Conservation (phyloP, 2,329 filamentous ascomycete species). For the Paraphaeosphaeria sporulosa region DNA sequence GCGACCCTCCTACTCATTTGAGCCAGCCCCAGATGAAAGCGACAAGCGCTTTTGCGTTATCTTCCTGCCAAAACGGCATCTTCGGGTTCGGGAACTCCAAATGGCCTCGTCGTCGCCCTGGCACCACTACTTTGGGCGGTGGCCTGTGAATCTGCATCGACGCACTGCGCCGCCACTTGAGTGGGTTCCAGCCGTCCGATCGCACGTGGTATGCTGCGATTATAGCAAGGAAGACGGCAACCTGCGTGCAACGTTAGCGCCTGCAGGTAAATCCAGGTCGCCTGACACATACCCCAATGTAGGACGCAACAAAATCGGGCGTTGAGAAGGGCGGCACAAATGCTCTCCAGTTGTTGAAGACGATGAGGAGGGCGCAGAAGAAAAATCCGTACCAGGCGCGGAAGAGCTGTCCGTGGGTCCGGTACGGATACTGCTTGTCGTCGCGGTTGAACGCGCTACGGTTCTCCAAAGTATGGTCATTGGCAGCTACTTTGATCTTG, state of each 20-base stretch:
- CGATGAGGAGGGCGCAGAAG: conserved; percentile 33
- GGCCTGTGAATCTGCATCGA: conserved; percentile 40
- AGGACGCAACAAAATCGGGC: conserved; percentile 29
- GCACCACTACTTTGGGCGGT: conserved; percentile 36
- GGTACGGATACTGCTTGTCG: conserved; percentile 39
- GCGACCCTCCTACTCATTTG: conserved; percentile 25
- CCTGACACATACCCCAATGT: conserved; percentile 31
- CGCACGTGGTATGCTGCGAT: conserved; percentile 35
- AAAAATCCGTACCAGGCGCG: conserved; percentile 36
- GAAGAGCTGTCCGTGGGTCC: conserved; percentile 36
- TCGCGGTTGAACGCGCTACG: conserved; percentile 36
- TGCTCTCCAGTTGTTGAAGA: conserved; percentile 38
- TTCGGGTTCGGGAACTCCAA: conserved; percentile 36
- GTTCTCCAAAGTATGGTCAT: conserved; percentile 35
- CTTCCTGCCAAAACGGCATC: conserved; percentile 30
- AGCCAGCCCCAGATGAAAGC: conserved; percentile 37
- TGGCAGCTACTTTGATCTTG: conserved; percentile 31
- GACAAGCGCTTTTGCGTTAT: conserved; percentile 32
- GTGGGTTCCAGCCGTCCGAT: conserved; percentile 37
- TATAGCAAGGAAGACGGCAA: conserved; percentile 32
- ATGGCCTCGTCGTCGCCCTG: conserved; percentile 32
- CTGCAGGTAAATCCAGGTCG: background rate
- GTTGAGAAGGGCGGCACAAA: conserved; percentile 27
- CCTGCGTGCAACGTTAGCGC: conserved; percentile 19
- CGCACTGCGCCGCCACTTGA: conserved; percentile 34